Conservation (phyloP, 2,329 filamentous ascomycete species). For the Alternaria sp. region DNA sequence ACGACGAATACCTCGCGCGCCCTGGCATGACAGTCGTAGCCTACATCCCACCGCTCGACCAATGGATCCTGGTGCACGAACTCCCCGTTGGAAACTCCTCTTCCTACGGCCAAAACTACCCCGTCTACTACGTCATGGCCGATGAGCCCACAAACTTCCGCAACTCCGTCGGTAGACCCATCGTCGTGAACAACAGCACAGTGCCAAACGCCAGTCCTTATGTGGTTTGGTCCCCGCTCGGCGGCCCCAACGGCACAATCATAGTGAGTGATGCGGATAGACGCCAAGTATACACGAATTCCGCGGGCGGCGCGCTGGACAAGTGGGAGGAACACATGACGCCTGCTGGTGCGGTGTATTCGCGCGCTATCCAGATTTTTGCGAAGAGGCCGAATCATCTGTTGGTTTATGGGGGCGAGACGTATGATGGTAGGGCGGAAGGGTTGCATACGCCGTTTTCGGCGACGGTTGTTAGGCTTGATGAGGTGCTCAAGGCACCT, state of each 20-base stretch:
- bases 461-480: conserved; percentile 18
- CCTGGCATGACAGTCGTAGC: conserved; percentile 33
- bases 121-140: conserved; percentile 31
- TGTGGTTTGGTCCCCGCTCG: conserved; percentile 30
- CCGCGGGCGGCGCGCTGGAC: conserved; percentile 17
- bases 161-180: conserved; percentile 16
- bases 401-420: conserved; percentile 27
- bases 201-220: conserved; percentile 27
- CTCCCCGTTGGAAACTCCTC: conserved; percentile 21
- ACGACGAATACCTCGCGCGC: conserved; percentile 23
- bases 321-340: conserved; percentile 29
- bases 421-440: conserved; percentile 16
- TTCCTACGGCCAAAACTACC: conserved; percentile 25
- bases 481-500: conserved; percentile 1
- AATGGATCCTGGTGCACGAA: conserved; percentile 35
- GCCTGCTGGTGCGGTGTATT: conserved; percentile 27
- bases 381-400: conserved; percentile 20
- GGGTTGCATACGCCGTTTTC: conserved; percentile 18
- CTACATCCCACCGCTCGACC: conserved; percentile 24
- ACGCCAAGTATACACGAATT: conserved; percentile 27
- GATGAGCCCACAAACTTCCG: conserved; percentile 26
- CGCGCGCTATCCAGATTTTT: conserved; percentile 25
- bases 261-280: conserved; percentile 26
- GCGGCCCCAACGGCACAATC: conserved; percentile 30
- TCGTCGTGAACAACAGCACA: conserved; percentile 25